Evolutionary conservation across 2,329 filamentous ascomycete species (phyloP).

Genomic region (Karstenula rhodostoma): DNA sequence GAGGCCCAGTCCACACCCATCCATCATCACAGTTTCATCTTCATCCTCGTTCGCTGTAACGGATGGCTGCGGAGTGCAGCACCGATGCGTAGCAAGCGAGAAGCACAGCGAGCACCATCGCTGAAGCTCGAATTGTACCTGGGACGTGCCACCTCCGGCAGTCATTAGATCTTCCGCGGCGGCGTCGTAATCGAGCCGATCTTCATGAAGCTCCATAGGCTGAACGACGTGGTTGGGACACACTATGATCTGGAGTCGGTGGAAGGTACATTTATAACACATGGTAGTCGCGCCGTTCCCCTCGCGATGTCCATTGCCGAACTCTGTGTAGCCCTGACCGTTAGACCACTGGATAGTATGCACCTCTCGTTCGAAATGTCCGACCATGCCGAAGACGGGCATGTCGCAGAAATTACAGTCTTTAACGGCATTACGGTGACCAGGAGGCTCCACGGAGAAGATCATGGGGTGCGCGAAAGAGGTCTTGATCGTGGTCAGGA

Average conservation of each 20-base stretch:
- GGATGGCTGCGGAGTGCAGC: constrained; percentile 19
- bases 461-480: constrained; percentile 53
- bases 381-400: constrained; percentile 51
- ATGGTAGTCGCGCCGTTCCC: constrained; percentile 26
- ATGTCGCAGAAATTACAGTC: constrained; percentile 55
- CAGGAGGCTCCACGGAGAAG: constrained; percentile 31
- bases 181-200: constrained; percentile 16
- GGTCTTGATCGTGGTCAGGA: constrained; percentile 45
- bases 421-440: constrained; percentile 4
- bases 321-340: constrained; percentile 50
- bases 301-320: constrained; percentile 48
- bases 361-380: constrained; percentile 45
- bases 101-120: constrained; percentile 46
- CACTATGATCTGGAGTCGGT: constrained; percentile 31
- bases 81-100: constrained; percentile 29
- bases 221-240: constrained; percentile 32
- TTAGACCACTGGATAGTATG: constrained; percentile 47
- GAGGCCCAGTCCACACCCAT: constrained; percentile 39
- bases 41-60: constrained; percentile 16
- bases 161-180: constrained; percentile 22
- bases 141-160: constrained; percentile 19
- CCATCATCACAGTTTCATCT: constrained; percentile 5
- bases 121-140: constrained; percentile 25
- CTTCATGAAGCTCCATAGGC: not conserved
- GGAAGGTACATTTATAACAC: constrained; percentile 33